Evolutionary conservation across 805 yeast species (phyloP).

Genomic region (Barnettozyma salicaria): DNA sequence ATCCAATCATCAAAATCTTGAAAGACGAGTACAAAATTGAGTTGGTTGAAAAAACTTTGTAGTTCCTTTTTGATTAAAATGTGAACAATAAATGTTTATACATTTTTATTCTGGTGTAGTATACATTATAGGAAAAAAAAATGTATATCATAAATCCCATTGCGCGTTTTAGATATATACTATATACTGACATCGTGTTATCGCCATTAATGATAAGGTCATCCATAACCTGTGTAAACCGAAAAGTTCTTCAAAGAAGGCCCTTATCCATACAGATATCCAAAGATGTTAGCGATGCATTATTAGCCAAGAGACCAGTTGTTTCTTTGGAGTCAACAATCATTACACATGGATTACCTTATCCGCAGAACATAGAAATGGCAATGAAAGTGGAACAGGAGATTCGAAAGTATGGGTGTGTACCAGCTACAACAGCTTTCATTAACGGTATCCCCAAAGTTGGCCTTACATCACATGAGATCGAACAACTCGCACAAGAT

Average conservation of each 20-base stretch:
- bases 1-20: conserved; percentile 85
- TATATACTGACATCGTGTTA: no score
- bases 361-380: conserved; percentile 68
- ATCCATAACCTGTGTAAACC: background rate
- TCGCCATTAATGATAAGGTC: background rate
- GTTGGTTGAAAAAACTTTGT: conserved; percentile 76
- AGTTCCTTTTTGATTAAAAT: conserved; percentile 4
- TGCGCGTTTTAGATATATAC: no score
- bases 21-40: conserved; percentile 85
- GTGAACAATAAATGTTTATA: no score
- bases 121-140: no score
- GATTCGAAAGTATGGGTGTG: conserved; percentile 55
- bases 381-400: conserved; percentile 60
- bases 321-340: conserved; percentile 85
- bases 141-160: no score
- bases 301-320: conserved; percentile 52
- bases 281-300: conserved; percentile 56
- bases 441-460: conserved; percentile 65
- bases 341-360: conserved; percentile 85
- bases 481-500: conserved; percentile 39
- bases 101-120: no score
- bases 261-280: conserved; percentile 23
- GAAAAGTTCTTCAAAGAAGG: background rate
- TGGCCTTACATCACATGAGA: conserved; percentile 48
- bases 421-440: conserved; percentile 85